Evolutionary conservation across 2,329 filamentous ascomycete species (phyloP).

Genomic region (Colletotrichum godetiae): DNA sequence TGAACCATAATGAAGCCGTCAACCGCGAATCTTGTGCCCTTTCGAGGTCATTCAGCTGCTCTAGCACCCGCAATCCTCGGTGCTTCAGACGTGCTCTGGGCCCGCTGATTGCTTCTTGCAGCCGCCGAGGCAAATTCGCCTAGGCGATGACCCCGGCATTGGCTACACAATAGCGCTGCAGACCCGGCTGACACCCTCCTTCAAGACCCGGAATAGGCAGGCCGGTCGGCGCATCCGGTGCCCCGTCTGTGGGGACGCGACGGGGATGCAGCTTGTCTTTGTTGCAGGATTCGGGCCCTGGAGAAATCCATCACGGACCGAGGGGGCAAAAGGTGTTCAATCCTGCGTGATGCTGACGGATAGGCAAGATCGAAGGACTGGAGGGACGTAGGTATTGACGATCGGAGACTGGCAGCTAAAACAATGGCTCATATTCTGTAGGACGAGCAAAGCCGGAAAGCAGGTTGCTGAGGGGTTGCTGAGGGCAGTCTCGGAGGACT

Average conservation of each 20-base stretch:
- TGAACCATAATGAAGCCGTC: constrained; percentile 2
- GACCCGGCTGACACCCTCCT: constrained; percentile 25
- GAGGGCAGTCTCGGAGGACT: background rate
- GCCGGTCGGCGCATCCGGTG: constrained; percentile 32
- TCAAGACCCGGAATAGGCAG: constrained; percentile 30
- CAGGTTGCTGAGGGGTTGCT: constrained; percentile 27
- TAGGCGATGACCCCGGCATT: constrained; percentile 16
- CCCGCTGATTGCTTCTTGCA: constrained; percentile 28
- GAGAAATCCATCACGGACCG: constrained; percentile 4
- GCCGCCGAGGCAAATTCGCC: constrained; percentile 31
- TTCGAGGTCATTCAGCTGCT: constrained; percentile 25
- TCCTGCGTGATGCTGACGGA: background rate
- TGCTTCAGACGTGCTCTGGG: background rate
- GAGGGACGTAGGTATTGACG: background rate
- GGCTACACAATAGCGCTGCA: constrained; percentile 4
- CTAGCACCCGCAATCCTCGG: constrained; percentile 3
- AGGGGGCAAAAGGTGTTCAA: background rate
- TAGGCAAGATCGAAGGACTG: background rate
- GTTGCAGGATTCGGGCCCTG: constrained; percentile 24
- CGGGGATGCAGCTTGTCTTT: constrained; percentile 26
- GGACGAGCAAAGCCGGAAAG: constrained; percentile 7
- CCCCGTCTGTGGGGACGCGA: constrained; percentile 29
- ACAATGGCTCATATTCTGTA: background rate
- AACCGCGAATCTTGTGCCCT: background rate
- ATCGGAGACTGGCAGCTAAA: background rate